Percentiles rank a stretch among this genome's conserved stretches.
Evolutionary conservation across 768 basidiomycete species (phyloP).

Genomic region (Lactifluus echinatus): DNA sequence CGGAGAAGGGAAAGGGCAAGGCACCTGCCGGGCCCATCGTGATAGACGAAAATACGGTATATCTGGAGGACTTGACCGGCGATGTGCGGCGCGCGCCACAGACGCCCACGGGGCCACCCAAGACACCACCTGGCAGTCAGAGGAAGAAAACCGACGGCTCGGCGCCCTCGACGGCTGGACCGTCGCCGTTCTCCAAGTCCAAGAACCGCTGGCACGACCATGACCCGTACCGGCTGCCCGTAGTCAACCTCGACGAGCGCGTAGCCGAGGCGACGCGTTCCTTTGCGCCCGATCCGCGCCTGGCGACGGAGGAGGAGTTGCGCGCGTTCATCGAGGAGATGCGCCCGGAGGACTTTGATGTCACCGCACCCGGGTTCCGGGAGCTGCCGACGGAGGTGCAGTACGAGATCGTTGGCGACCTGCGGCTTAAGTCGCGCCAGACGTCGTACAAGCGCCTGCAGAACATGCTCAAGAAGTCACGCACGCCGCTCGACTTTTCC

Average conservation of each 20-base stretch:
- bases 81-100: conserved; percentile 41
- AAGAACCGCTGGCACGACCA: conserved; percentile 63
- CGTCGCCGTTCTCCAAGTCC: conserved; percentile 45
- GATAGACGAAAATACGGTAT: conserved; percentile 69
- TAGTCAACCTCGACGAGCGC: conserved; percentile 58
- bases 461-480: conserved; percentile 73
- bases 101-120: conserved; percentile 41
- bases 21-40: conserved; percentile 37
- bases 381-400: conserved; percentile 94
- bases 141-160: conserved; percentile 19
- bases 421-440: conserved; percentile 89
- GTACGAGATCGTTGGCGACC: conserved; percentile 96
- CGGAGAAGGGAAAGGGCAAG: conserved; percentile 39
- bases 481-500: conserved; percentile 89
- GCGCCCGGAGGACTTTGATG: conserved; percentile 91
- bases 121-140: conserved; percentile 22
- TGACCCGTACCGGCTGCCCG: conserved; percentile 91
- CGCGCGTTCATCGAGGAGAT: conserved; percentile 91
- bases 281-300: conserved; percentile 70
- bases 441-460: conserved; percentile 88
- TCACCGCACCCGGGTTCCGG: conserved; percentile 80
- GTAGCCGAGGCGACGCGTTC: conserved; percentile 55
- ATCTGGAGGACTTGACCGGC: conserved; percentile 76
- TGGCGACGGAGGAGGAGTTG: conserved; percentile 95
- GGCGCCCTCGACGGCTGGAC: conserved; percentile 24